Base-by-base conservation (phyloP, 2,329 filamentous ascomycete genomes). In the Juglanconis oblonga region DNA sequence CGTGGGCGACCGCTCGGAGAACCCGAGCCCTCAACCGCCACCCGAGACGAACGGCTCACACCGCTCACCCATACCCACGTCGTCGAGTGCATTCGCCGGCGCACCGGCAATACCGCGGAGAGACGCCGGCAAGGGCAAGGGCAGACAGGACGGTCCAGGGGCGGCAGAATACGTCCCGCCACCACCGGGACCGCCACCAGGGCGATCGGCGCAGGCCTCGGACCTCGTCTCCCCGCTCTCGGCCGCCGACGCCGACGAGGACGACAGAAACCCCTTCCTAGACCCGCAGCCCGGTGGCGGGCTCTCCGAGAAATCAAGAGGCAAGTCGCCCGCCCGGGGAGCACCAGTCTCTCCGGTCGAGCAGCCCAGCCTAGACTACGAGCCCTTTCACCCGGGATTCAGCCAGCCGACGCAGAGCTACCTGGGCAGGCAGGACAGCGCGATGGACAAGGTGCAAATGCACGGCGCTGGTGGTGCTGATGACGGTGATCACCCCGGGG, bases 361-460 rank as follows among this genome's bases (percentile, higher is more conserved):
- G 33, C 71, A 77, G 55, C 74, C 75, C 3, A 67, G 70, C 3
- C 66, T 74, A 35, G 67, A 69, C 5, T 65, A 66, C 29, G 76
- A 79, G 60, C 72, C 75, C 5, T 78, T 73, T 63, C 71, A 77
- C 52, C 75, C 76, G 2, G 74, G 76, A 24, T 70, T 69, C 63
- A 63, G 58, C 51, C 49, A 62, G 55, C 61, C 61, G n/a, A 74
- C 71, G 14, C 67, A 67, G 32, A 74, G 73, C 64, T 76, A 76
- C 53, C 47, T 71, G 2, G 70, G 69, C 48, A 69, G 75, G 40
- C 76, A 78, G 64, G 75, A 78, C 14, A 77, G 76, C 58, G 75
- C 75, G 24, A 57, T 74, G 47, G 74, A 72, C 44, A 77, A 77
- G 66, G 67, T 76, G 61, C 64, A 72, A 8, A 78, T 77, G 77